These are phyloP conservation scores for Backusella sp. DNA, from an alignment of 192 early-diverging fungal species.

Conservation along the genomic window DNA sequence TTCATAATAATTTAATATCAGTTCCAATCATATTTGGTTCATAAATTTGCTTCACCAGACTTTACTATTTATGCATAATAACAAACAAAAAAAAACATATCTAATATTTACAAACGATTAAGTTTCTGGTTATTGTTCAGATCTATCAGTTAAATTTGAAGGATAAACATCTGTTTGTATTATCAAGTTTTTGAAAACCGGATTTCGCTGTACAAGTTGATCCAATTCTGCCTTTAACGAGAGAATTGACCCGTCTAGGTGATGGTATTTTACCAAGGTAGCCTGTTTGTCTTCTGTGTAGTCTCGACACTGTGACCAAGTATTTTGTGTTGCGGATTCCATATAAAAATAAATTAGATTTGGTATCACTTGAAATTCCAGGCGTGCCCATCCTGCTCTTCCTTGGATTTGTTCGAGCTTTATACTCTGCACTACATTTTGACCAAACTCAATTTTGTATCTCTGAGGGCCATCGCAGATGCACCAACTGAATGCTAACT, in stretches of 20 bases:
- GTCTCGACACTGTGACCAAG: constrained; percentile 61
- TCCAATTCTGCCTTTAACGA: constrained; percentile 18
- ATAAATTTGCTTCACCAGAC: background rate
- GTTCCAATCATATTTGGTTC: background rate
- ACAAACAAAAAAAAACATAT: background rate
- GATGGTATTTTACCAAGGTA: constrained; percentile 42
- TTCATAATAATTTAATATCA: constrained; percentile 4
- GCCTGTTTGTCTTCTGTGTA: constrained; percentile 64
- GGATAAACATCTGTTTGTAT: constrained; percentile 5
- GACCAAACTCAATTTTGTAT: constrained; percentile 37
- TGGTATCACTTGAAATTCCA: constrained; percentile 14
- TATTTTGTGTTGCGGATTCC: constrained; percentile 26
- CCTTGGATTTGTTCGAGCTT: constrained; percentile 33
- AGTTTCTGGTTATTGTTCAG: background rate
- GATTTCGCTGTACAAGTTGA: background rate
- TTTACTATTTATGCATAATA: background rate
- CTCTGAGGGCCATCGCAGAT: constrained; percentile 54
- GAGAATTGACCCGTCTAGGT: constrained; percentile 43
- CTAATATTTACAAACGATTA: constrained; percentile 9
- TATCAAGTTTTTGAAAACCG: background rate
- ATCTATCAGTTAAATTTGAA: background rate
- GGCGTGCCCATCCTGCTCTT: constrained; percentile 37
- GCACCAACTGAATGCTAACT: constrained; percentile 54
- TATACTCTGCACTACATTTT: constrained; percentile 55
- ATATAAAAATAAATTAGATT: constrained; percentile 49